Base-by-base conservation (phyloP, 1,284 basidiomycete genomes). In the Vanrija humicola region DNA sequence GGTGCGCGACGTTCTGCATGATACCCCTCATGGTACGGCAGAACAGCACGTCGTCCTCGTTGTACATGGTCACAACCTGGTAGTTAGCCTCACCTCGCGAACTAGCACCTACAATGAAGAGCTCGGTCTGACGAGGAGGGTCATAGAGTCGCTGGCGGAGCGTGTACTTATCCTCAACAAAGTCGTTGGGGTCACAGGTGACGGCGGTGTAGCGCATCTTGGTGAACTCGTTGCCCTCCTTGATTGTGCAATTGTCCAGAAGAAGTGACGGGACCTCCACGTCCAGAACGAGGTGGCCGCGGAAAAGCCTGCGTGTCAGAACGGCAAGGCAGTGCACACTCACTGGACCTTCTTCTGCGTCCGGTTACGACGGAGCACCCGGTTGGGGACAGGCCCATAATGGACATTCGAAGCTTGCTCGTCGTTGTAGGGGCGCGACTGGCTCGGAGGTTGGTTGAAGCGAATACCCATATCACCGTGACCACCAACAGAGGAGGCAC, bases 131-230 rank as follows among this genome's bases (percentile, higher is more conserved):
- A 25, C 91, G 80, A 1, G 73, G 70, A 0, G 90, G 90, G 65
- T 93, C 88, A 74, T 93, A 93, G 62, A 90, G 82, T 26, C 81
- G 77, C 72, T 81, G 91, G 8, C 90, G 82, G 6, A 95, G 80
- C 0, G 89, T 89, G 77, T 92, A 96, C 3, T 86, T 85, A 42
- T 83, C 79, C 28, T 84, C 79, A 64, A 86, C 82, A 75, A 95
- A 96, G 68, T 90, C 85, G 70, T 95, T 89, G 3, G 91, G 91
- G 73, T 95, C 90, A 74, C 89, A 91, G 0, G 92, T 95, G n/a
- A 89, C 89, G 0, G 90, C 91, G 1, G 86, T 87, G 76, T 94
- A 93, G 7, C 94, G 84, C 90, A 97, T 91, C 75, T 93, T 88
- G 2, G 90, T 91, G 73, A 93, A 95, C 76, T 98, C 95, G 56